Conservation (phyloP, 2,329 filamentous ascomycete genomes). For the Teratosphaeria gauchensis region DNA sequence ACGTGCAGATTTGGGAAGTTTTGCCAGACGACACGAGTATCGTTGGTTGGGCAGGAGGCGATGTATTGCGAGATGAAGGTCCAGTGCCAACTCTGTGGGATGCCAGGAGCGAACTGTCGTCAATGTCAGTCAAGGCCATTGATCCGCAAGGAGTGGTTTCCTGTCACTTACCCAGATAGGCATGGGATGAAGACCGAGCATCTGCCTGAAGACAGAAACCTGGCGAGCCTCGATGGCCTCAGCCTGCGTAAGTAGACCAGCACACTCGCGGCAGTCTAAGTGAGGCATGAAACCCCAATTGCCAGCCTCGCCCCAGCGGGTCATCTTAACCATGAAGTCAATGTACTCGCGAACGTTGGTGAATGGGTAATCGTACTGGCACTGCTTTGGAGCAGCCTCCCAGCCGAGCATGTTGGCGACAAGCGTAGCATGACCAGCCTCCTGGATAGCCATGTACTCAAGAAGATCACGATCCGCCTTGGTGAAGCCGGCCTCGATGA, state of each 20-base stretch:
- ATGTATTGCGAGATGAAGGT: neutral
- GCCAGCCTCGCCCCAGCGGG: neutral
- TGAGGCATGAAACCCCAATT: neutral
- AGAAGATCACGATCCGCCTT: neutral
- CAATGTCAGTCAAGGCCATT: neutral
- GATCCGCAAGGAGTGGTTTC: neutral
- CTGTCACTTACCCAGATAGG: neutral
- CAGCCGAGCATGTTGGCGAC: neutral
- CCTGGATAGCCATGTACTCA: neutral
- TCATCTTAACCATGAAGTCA: neutral
- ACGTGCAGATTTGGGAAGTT: neutral
- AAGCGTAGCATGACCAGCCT: neutral
- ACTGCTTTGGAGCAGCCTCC: neutral
- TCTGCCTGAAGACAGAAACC: neutral
- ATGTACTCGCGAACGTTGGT: neutral
- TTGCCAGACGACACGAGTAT: neutral
- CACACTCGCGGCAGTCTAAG: neutral
- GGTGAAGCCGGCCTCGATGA: neutral
- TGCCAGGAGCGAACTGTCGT: neutral
- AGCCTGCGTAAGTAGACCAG: neutral
- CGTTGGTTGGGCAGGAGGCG: neutral
- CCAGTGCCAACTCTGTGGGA: neutral
- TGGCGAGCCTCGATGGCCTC: neutral
- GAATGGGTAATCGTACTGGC: neutral
- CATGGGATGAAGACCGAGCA: neutral